Conservation (phyloP, 2,329 filamentous ascomycete species). For the Hymenoscyphus scutula region DNA sequence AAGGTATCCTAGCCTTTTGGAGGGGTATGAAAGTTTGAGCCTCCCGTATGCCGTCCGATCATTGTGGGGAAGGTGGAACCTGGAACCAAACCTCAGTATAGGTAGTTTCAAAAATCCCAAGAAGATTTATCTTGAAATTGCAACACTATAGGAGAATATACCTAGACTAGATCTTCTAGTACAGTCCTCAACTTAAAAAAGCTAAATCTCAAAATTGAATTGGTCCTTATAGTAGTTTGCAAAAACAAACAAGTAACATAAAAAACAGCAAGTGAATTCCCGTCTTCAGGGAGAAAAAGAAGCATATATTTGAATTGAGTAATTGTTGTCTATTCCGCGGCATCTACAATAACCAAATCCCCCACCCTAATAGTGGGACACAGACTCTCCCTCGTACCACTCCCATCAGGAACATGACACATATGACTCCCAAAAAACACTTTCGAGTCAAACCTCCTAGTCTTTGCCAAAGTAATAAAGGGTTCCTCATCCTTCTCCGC, state of each 20-base stretch:
- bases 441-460: constrained; percentile 76
- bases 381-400: constrained; percentile 24
- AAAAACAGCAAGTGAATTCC: background rate
- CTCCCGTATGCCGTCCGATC: too few relatives aligned
- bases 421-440: constrained; percentile 88
- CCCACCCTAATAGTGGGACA: constrained; percentile 51
- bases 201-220: background rate
- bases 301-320: background rate
- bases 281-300: too few relatives aligned
- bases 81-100: too few relatives aligned
- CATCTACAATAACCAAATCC: constrained; percentile 37
- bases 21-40: too few relatives aligned
- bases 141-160: too few relatives aligned
- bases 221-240: background rate
- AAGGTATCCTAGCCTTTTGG: background rate
- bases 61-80: too few relatives aligned
- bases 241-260: background rate
- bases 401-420: constrained; percentile 43
- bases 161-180: too few relatives aligned
- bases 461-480: constrained; percentile 84
- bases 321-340: background rate
- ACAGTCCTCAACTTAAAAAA: background rate
- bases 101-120: too few relatives aligned
- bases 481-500: constrained; percentile 75
- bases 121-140: too few relatives aligned